Conservation (phyloP, 73 alveolate genomes). For the Paramecium pentaurelia region DNA sequence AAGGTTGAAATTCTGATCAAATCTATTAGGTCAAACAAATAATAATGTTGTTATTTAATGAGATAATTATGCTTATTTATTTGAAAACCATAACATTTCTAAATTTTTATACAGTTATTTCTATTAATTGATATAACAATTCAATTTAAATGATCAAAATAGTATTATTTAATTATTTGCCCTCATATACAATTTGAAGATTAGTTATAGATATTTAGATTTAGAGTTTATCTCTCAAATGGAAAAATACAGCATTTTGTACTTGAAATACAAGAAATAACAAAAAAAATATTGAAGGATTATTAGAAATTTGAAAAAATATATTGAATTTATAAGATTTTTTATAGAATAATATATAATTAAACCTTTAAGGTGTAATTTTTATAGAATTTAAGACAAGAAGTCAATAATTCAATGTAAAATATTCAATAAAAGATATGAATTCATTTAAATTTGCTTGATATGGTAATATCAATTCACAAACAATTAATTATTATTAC, state of each 20-base stretch:
- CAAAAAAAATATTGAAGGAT: background rate
- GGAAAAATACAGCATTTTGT: background rate
- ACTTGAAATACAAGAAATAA: background rate
- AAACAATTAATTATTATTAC: background rate
- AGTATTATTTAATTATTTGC: too few species aligned
- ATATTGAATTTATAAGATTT: background rate
- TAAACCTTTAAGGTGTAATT: background rate
- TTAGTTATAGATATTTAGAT: background rate
- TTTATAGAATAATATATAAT: background rate
- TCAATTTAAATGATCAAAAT: background rate
- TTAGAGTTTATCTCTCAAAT: background rate
- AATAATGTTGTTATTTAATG: background rate
- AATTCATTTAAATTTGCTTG: background rate
- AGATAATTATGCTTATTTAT: background rate
- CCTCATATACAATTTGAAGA: background rate
- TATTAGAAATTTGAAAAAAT: background rate
- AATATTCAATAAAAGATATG: background rate
- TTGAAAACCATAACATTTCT: background rate
- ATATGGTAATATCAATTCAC: background rate
- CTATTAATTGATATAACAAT: background rate
- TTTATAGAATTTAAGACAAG: background rate
- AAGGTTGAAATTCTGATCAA: background rate
- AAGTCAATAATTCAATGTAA: background rate
- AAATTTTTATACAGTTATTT: too few species aligned
- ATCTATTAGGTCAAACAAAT: background rate